These are phyloP conservation scores for Teunomyces aglyptinius DNA, from an alignment of 805 yeast species.

Conservation along the genomic window DNA sequence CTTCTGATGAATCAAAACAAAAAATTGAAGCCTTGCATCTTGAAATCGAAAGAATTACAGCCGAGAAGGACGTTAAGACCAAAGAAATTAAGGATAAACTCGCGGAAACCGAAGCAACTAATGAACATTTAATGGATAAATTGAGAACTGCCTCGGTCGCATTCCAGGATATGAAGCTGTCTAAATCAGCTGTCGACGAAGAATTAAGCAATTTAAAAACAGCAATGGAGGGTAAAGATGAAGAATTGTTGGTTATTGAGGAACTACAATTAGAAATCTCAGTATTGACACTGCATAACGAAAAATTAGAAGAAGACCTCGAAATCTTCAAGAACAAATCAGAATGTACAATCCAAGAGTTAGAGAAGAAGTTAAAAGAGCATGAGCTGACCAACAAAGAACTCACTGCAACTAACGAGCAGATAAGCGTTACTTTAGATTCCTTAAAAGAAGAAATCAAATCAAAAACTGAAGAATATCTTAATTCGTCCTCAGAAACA, in stretches of 20 bases:
- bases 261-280: slow-evolving; percentile 9
- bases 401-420: slow-evolving; percentile 1
- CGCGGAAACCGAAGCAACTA: slow-evolving; percentile 28
- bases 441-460: slow-evolving; percentile 3
- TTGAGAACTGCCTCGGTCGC: slow-evolving; percentile 39
- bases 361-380: not conserved
- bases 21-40: slow-evolving; percentile 21
- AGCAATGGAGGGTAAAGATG: slow-evolving; percentile 14
- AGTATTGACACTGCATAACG: slow-evolving; percentile 2
- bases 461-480: slow-evolving; percentile 7
- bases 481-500: not conserved
- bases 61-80: slow-evolving; percentile 13
- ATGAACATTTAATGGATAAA: slow-evolving; percentile 40
- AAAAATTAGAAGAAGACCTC: not conserved
- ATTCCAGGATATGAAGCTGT: slow-evolving; percentile 27
- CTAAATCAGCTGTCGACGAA: slow-evolving; percentile 16
- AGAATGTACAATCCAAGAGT: not conserved
- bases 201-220: slow-evolving; percentile 11
- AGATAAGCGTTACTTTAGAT: not conserved
- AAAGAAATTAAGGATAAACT: slow-evolving; percentile 21
- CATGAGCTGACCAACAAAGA: not conserved
- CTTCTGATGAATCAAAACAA: slow-evolving; percentile 22
- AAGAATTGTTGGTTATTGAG: slow-evolving; percentile 13
- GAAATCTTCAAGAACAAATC: not conserved
- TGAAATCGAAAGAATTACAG: slow-evolving; percentile 11